Conservation (phyloP, 148 eudicot genomes). For the Camellia japonica region DNA sequence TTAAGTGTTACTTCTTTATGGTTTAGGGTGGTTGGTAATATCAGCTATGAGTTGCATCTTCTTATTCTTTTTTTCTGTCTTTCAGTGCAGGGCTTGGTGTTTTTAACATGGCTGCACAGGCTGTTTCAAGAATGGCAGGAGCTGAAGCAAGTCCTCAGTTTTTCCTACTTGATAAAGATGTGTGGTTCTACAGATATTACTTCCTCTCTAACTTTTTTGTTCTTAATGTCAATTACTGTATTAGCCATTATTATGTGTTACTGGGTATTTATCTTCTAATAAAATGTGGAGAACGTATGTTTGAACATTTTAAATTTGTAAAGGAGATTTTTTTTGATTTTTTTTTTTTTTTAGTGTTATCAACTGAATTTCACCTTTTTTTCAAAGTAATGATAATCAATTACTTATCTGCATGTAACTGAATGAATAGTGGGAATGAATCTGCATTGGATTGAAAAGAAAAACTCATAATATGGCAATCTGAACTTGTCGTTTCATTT, state of each 20-base stretch:
- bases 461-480: neutral
- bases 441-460: neutral
- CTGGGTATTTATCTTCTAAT: neutral
- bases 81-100: constrained; percentile 99
- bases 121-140: constrained; percentile 78
- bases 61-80: constrained; percentile 18
- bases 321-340: too few species aligned
- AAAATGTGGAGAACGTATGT: neutral
- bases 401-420: neutral
- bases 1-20: constrained; percentile 7
- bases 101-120: constrained; percentile 84
- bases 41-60: constrained; percentile 1
- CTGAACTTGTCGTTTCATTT: neutral
- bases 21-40: constrained; percentile 3
- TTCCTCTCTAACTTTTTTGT: neutral
- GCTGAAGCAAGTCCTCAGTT: constrained; percentile 66
- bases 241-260: neutral
- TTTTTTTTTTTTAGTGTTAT: neutral
- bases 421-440: neutral
- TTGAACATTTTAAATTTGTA: neutral
- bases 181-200: constrained; percentile 26
- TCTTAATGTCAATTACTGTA: neutral
- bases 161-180: constrained; percentile 91
- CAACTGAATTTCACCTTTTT: neutral
- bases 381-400: neutral